Percentiles rank a stretch among this genome's conserved stretches.
Conservation (phyloP, 768 basidiomycete species). For the Termitomyces titanicus region DNA sequence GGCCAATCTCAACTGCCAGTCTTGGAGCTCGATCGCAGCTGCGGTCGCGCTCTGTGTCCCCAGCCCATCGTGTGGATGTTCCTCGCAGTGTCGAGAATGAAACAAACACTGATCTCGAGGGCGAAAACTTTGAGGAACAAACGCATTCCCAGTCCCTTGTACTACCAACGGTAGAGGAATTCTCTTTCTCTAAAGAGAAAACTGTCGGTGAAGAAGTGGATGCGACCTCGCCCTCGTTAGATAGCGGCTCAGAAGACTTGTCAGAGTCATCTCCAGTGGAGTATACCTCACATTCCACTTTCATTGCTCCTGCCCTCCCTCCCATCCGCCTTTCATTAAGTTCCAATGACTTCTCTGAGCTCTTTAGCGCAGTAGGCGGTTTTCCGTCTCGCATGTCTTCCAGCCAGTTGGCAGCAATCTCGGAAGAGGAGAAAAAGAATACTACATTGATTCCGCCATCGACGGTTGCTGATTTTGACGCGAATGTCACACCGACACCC, state of each 20-base stretch:
- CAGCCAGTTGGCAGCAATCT: constrained; percentile 42
- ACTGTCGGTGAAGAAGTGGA: constrained; percentile 19
- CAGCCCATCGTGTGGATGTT: constrained; percentile 63
- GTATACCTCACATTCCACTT: constrained; percentile 66
- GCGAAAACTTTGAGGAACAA: constrained; percentile 29
- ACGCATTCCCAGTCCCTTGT: constrained; percentile 31
- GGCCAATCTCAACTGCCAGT: constrained; percentile 26
- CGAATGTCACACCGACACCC: constrained; percentile 22
- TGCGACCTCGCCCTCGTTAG: constrained; percentile 22
- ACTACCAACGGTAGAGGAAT: constrained; percentile 35
- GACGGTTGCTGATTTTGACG: constrained; percentile 25
- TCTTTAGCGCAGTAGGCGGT: constrained; percentile 58
- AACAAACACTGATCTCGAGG: constrained; percentile 66
- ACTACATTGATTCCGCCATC: constrained; percentile 31
- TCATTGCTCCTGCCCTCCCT: constrained; percentile 83
- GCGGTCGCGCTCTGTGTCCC: constrained; percentile 51
- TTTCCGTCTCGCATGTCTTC: constrained; percentile 43
- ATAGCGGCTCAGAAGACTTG: constrained; percentile 41
- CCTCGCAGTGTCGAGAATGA: constrained; percentile 72
- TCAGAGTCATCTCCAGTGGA: constrained; percentile 64
- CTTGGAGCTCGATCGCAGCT: constrained; percentile 26
- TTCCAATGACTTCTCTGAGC: constrained; percentile 74
- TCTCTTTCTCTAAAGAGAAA: background rate
- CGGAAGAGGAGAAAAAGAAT: constrained; percentile 27
- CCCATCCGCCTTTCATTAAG: constrained; percentile 91